Conservation (phyloP, 192 early-diverging fungal genomes). For the Linnemannia zychae region DNA sequence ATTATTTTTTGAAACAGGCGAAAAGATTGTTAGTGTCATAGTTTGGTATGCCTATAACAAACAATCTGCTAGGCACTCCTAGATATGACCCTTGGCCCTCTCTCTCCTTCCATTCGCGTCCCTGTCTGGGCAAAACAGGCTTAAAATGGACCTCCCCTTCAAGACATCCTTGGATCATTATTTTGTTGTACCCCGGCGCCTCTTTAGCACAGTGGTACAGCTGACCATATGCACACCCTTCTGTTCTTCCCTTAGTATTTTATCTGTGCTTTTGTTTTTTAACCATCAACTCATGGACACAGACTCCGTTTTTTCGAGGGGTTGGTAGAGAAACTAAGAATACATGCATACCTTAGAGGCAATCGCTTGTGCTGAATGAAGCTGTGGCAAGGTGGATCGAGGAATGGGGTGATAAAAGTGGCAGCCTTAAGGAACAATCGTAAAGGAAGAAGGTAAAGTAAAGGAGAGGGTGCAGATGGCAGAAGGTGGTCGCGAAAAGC, state of each 20-base stretch:
- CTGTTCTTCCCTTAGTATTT: not conserved
- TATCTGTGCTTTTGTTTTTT: not conserved
- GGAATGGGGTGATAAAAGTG: not conserved
- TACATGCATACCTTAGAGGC: slow-evolving; percentile 3
- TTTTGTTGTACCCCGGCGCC: not conserved
- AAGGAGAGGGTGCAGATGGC: not conserved
- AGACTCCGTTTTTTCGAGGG: not conserved
- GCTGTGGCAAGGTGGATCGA: not conserved
- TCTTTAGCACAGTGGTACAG: not conserved
- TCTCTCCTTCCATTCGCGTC: not conserved
- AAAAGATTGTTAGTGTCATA: no score
- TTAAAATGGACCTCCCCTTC: not conserved
- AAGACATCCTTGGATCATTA: not conserved
- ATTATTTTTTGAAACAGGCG: not conserved
- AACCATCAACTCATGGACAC: not conserved
- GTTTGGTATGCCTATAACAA: not conserved
- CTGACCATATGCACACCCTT: not conserved
- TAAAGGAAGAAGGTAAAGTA: not conserved
- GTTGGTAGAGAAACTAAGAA: not conserved
- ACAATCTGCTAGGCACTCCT: no score
- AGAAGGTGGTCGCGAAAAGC: no score
- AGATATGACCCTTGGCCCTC: not conserved
- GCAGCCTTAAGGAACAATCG: not conserved
- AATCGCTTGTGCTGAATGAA: slow-evolving; percentile 2
- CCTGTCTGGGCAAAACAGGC: not conserved